phyloP scores from a whole-genome alignment of 345 rosid genomes.

The Cardamine occulta region DNA sequence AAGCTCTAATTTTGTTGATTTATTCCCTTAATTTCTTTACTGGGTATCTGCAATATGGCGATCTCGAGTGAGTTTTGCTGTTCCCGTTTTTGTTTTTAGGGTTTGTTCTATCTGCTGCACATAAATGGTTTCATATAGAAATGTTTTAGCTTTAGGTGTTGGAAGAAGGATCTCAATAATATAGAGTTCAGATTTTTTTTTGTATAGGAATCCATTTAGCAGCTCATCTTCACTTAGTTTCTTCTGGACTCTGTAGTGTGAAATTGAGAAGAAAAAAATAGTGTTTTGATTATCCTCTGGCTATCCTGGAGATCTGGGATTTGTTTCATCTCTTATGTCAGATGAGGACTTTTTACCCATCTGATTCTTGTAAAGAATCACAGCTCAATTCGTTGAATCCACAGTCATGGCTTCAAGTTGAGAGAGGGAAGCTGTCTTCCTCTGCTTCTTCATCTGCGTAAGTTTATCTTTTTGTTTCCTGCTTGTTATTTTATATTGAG shows the following conservation, averaged over 20 bases:
- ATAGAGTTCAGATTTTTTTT: conserved; percentile 35
- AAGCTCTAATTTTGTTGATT: conserved; percentile 33
- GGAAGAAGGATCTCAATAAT: conserved; percentile 35
- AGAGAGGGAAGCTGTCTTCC: conserved; percentile 82
- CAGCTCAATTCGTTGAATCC: conserved; percentile 85
- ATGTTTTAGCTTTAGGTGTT: conserved; percentile 47
- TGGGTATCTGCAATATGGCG: conserved; percentile 26
- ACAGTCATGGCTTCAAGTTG: conserved; percentile 99
- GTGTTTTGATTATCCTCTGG: conserved; percentile 45
- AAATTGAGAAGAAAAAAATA: conserved; percentile 32
- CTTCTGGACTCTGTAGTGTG: conserved; percentile 34
- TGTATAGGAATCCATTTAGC: conserved; percentile 36
- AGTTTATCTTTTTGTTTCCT: conserved; percentile 41
- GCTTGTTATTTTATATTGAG: conserved; percentile 1
- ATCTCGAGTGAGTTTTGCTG: conserved; percentile 36
- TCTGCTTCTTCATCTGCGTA: conserved; percentile 72
- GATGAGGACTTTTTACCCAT: conserved; percentile 83
- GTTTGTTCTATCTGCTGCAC: conserved; percentile 38
- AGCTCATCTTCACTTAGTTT: not conserved
- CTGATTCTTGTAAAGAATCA: conserved; percentile 87
- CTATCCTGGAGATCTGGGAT: conserved; percentile 97
- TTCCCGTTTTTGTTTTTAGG: conserved; percentile 21
- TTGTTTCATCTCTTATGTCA: conserved; percentile 85
- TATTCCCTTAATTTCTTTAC: conserved; percentile 5
- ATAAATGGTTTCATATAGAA: conserved; percentile 32